These are phyloP conservation scores for Helichrysum umbraculigerum DNA, from an alignment of 129 eudicot genomes.

Conservation along the genomic window DNA sequence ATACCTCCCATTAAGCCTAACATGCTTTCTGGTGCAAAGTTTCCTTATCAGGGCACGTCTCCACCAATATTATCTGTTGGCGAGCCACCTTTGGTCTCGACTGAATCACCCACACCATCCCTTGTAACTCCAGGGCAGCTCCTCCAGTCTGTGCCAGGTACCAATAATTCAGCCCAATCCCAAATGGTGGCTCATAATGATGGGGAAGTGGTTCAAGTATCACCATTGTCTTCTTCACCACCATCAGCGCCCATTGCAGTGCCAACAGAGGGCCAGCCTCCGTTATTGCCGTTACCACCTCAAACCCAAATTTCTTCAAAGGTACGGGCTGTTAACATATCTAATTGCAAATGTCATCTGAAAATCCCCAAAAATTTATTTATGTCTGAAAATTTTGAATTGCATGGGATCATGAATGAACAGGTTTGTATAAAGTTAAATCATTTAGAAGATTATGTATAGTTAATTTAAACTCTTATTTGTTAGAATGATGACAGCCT, in stretches of 20 bases:
- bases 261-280: constrained; percentile 69
- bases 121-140: constrained; percentile 86
- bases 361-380: neutral
- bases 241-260: constrained; percentile 33
- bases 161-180: constrained; percentile 38
- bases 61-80: constrained; percentile 42
- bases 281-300: constrained; percentile 75
- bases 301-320: constrained; percentile 45
- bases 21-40: constrained; percentile 39
- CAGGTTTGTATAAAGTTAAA: neutral
- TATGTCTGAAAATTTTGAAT: neutral
- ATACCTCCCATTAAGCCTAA: constrained; percentile 42
- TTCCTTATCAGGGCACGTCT: constrained; percentile 46
- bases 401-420: neutral
- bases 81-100: constrained; percentile 37
- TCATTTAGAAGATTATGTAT: neutral
- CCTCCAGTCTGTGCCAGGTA: constrained; percentile 50
- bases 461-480: neutral
- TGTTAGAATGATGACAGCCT: neutral
- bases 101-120: constrained; percentile 52
- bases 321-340: constrained; percentile 38
- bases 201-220: constrained; percentile 64
- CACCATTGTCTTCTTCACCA: constrained; percentile 48
- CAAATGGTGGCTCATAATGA: constrained; percentile 51
- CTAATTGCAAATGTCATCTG: neutral